Evolutionary conservation across 148 eudicot species (phyloP).

Genomic region (Rhododendron vialii): DNA sequence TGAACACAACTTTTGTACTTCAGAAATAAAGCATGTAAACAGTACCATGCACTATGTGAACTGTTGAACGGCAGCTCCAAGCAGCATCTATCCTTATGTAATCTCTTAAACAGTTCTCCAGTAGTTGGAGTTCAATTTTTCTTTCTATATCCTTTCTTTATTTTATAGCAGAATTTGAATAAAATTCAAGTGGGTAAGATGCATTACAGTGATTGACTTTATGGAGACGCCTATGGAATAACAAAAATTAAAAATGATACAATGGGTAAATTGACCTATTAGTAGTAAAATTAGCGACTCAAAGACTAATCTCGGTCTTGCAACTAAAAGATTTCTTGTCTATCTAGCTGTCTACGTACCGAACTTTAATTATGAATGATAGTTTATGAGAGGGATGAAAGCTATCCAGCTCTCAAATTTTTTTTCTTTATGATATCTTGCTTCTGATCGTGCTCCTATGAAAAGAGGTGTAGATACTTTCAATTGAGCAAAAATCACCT

Average conservation of each 20-base stretch:
- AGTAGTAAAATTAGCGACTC: background rate
- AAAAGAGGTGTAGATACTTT: background rate
- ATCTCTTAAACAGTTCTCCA: background rate
- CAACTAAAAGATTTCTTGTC: background rate
- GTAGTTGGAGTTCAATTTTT: background rate
- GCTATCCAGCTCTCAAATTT: background rate
- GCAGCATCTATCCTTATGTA: background rate
- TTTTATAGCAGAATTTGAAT: background rate
- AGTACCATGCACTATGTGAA: background rate
- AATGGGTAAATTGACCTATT: background rate
- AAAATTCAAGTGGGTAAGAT: background rate
- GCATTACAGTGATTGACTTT: background rate
- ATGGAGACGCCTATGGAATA: background rate
- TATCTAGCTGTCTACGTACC: background rate
- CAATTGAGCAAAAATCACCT: background rate
- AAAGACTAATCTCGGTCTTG: background rate
- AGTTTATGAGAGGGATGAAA: background rate
- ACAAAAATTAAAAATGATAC: background rate
- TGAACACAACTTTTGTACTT: background rate
- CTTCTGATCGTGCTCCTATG: background rate
- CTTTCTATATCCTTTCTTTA: background rate
- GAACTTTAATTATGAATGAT: background rate
- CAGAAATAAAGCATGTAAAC: background rate
- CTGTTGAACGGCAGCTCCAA: background rate
- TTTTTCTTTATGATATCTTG: background rate